Evolutionary conservation across 2,329 filamentous ascomycete species (phyloP), one percentile per base, ranked within the genome.

Genomic region (Epichloe elymi): DNA sequence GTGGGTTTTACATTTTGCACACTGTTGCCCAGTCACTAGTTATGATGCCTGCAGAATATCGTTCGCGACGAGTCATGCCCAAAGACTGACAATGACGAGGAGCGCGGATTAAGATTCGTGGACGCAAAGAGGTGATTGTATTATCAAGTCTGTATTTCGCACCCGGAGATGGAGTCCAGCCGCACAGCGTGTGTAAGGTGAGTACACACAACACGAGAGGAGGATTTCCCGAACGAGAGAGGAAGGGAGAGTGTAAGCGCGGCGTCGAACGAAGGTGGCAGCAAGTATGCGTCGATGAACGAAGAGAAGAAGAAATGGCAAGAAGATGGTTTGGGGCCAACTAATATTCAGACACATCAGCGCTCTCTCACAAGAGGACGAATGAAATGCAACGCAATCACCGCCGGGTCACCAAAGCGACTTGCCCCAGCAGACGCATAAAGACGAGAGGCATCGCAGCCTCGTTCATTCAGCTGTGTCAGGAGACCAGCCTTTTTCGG

Each of bases 21-120:
- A 48, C 48, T 44, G 45, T 53, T 10, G 44, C 48, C 51, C 48
- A 53, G 43, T 48, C 48, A 50, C 51, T 50, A 43, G 19, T 53
- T 8, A 50, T 50, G 15, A 50, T 47, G 45, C 40, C 51, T 41
- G 51, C 48, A 48, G 51, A 50, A 30, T 50, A 50, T 48, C 43
- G 44, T 53, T 50, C 48, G 45, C 51, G 51, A 48, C 51, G 48
- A 53, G 51, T 50, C 51, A 53, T 53, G 51, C 51, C 51, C 51
- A 37, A 48, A 10, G 48, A 19, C 43, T 23, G 41, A 46, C 26
- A 45, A 39, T 38, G 30, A 17, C 17, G 44, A 44, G 36, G 36
- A 26, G 33, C n/a, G 46, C 36, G 20, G n/a, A 35, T 36, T 14
- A 11, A 15, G 33, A 35, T 20, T 19, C 44, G 44, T 14, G 44